Conservation (phyloP, 352 stramenopile species). For the Phytophthora niederhauseri region DNA sequence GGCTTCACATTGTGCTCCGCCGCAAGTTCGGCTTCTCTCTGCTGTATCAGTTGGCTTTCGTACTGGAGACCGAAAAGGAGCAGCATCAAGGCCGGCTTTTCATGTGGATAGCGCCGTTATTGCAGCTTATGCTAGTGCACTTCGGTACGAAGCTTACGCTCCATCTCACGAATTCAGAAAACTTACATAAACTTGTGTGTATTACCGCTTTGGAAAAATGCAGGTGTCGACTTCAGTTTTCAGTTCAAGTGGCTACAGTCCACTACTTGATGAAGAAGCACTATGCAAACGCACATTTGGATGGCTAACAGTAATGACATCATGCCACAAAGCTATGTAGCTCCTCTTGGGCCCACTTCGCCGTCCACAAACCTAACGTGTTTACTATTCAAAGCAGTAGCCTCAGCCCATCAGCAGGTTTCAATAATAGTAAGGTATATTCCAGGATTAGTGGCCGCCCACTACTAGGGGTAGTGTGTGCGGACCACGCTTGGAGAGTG, state of each 20-base stretch:
- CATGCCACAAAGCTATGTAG: background rate
- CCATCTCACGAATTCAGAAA: too few relatives aligned
- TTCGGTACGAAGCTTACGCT: slow-evolving; percentile 25
- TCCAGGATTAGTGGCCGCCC: too few relatives aligned
- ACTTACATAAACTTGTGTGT: background rate
- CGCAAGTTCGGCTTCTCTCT: slow-evolving; percentile 22
- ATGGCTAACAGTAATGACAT: background rate
- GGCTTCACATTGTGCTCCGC: slow-evolving; percentile 4
- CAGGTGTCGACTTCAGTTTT: slow-evolving; percentile 25
- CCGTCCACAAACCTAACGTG: too few relatives aligned
- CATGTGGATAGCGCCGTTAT: slow-evolving; percentile 29
- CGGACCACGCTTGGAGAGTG: too few relatives aligned
- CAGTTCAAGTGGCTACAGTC: slow-evolving; percentile 10
- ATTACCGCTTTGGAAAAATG: background rate
- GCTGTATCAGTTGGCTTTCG: slow-evolving; percentile 42
- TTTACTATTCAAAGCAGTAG: too few relatives aligned
- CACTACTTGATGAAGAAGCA: background rate
- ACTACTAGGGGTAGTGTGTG: too few relatives aligned
- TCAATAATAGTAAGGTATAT: background rate
- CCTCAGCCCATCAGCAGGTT: too few relatives aligned
- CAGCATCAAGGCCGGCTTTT: slow-evolving; percentile 32
- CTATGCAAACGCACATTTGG: too few relatives aligned
- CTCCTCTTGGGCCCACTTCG: too few relatives aligned
- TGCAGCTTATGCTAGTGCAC: slow-evolving; percentile 37
- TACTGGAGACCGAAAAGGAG: slow-evolving; percentile 36